Percentiles rank a stretch among this genome's conserved stretches.
phyloP scores from a whole-genome alignment of 116 monocot species.

The Phalaenopsis hybrid region DNA sequence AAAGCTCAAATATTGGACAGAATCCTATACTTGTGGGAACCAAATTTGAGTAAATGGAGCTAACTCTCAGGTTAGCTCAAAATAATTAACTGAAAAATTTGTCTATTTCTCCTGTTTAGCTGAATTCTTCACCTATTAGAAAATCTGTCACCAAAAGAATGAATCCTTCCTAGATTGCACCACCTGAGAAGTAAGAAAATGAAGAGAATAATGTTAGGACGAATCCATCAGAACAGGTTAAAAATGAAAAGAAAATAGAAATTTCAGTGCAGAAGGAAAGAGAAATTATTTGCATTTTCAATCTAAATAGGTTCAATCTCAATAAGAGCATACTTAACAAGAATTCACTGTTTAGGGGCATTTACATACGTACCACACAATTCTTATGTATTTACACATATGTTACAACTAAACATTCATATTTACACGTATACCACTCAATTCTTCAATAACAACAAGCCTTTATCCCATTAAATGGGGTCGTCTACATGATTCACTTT shows the following conservation, averaged over 20 bases:
- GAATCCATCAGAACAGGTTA: not conserved
- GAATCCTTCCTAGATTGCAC: slow-evolving; percentile 4
- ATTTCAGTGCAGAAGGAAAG: not conserved
- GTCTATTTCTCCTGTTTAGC: slow-evolving; percentile 5
- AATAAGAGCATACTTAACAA: too few species aligned
- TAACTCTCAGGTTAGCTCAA: slow-evolving; percentile 11
- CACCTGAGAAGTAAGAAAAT: not conserved
- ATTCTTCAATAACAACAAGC: too few species aligned
- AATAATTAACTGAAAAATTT: slow-evolving; percentile 10
- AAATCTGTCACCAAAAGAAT: slow-evolving; percentile 7
- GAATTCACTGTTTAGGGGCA: too few species aligned
- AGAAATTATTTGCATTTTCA: not conserved
- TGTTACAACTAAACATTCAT: too few species aligned
- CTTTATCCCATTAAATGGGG: too few species aligned
- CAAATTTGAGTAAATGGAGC: not conserved
- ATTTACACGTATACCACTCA: too few species aligned
- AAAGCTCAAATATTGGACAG: slow-evolving; percentile 3
- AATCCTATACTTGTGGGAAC: not conserved
- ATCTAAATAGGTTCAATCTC: not conserved
- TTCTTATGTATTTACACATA: too few species aligned
- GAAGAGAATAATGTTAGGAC: not conserved
- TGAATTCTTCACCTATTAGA: slow-evolving; percentile 15
- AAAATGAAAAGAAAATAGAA: not conserved
- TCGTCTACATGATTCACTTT: too few species aligned
- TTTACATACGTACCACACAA: too few species aligned